Percentiles rank a stretch among this genome's conserved stretches.
These are phyloP conservation scores for Cercospora zeina DNA, from an alignment of 2,329 filamentous ascomycete species.

Conservation along the genomic window DNA sequence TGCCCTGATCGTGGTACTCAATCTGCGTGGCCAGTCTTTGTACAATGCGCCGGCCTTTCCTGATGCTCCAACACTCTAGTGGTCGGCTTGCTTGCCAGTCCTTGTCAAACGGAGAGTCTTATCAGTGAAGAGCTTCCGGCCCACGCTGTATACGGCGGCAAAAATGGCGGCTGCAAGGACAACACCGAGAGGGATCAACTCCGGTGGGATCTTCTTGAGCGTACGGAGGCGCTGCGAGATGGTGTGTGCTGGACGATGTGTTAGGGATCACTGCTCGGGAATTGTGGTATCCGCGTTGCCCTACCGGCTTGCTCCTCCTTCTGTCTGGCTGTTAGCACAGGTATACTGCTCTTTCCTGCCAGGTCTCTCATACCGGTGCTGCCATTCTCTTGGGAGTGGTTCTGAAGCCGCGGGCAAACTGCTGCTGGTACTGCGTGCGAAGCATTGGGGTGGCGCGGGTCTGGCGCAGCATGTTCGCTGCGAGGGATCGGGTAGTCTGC, in stretches of 20 bases:
- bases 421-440: slow-evolving; percentile 38
- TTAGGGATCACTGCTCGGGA: neutral
- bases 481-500: slow-evolving; percentile 46
- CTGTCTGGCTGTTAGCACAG: slow-evolving; percentile 44
- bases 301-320: slow-evolving; percentile 66
- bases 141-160: slow-evolving; percentile 79
- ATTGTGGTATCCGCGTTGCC: slow-evolving; percentile 25
- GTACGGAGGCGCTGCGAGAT: slow-evolving; percentile 91
- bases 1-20: slow-evolving; percentile 10
- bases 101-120: slow-evolving; percentile 87
- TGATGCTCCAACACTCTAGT: slow-evolving; percentile 21
- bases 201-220: slow-evolving; percentile 85
- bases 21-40: slow-evolving; percentile 16
- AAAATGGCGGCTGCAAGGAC: slow-evolving; percentile 75
- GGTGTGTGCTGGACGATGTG: slow-evolving; percentile 73
- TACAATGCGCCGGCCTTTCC: slow-evolving; percentile 18
- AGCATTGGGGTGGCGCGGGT: slow-evolving; percentile 43
- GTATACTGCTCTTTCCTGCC: neutral
- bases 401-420: slow-evolving; percentile 33
- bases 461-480: slow-evolving; percentile 43
- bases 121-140: slow-evolving; percentile 81
- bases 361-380: slow-evolving; percentile 37
- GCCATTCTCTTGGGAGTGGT: slow-evolving; percentile 37
- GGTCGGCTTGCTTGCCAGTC: slow-evolving; percentile 53
- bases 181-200: slow-evolving; percentile 89